phyloP scores from a whole-genome alignment of 2,329 filamentous ascomycete species.

The Clonostachys chloroleuca region DNA sequence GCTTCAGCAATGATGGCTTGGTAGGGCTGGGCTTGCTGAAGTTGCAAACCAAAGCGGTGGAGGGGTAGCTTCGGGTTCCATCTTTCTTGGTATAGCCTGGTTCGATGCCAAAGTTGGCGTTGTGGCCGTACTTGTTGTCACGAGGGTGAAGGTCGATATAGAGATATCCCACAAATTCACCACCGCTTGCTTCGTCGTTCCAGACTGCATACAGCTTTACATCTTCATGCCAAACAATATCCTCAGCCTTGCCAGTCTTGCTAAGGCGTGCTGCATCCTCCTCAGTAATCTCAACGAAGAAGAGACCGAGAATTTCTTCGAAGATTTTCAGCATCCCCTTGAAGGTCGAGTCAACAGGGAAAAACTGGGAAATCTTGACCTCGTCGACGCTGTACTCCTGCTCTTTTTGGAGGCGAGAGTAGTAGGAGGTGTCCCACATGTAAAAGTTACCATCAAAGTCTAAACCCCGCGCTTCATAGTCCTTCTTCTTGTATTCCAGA shows the following conservation, averaged over 20 bases:
- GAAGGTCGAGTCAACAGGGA: slow-evolving; percentile 71
- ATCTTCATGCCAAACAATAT: slow-evolving; percentile 78
- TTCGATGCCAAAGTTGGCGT: slow-evolving; percentile 79
- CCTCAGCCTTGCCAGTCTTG: slow-evolving; percentile 62
- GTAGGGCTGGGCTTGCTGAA: slow-evolving; percentile 75
- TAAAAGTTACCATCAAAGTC: slow-evolving; percentile 68
- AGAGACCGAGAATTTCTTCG: slow-evolving; percentile 75
- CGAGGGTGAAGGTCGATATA: slow-evolving; percentile 80
- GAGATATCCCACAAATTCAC: slow-evolving; percentile 74
- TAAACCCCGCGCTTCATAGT: slow-evolving; percentile 55
- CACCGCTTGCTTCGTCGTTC: slow-evolving; percentile 69
- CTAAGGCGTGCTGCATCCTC: slow-evolving; percentile 63
- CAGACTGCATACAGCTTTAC: slow-evolving; percentile 81
- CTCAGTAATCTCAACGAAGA: slow-evolving; percentile 67
- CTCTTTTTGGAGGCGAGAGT: slow-evolving; percentile 76
- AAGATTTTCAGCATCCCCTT: slow-evolving; percentile 79
- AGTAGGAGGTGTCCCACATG: slow-evolving; percentile 79
- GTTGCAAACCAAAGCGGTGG: slow-evolving; percentile 79
- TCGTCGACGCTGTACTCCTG: slow-evolving; percentile 78
- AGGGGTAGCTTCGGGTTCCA: slow-evolving; percentile 69
- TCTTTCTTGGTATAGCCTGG: slow-evolving; percentile 65
- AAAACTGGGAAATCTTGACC: slow-evolving; percentile 77
- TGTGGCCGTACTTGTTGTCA: slow-evolving; percentile 79
- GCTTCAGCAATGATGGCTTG: slow-evolving; percentile 76
- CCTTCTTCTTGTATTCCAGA: slow-evolving; percentile 69